Evolutionary conservation across 192 early-diverging fungal species (phyloP), one percentile per base, ranked within the genome.

Genomic region (Geranomyces variabilis): DNA sequence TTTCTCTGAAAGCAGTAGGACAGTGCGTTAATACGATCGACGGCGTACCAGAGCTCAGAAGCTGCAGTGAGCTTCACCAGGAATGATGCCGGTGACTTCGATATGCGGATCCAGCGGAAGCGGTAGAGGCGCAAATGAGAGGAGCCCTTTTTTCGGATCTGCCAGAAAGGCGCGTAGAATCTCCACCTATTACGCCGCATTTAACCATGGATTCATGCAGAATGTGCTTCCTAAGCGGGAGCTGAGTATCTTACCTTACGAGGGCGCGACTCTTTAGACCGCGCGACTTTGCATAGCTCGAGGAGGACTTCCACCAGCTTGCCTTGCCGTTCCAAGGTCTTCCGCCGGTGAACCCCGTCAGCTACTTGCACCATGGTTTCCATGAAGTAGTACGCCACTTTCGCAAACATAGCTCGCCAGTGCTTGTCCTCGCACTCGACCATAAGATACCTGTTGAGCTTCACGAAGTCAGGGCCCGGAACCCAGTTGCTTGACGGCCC

Each of bases 61-160:
- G n/a, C n/a, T n/a, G n/a, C n/a, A n/a, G n/a, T n/a, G n/a, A n/a
- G n/a, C n/a, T n/a, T 59, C 84, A 87, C 92, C 92, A 36, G 94
- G 84, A 12, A 93, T 85, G 26, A 98, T 90, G 0, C 95, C 96
- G 1, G 89, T 90, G 19, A 99, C 91, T 69, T 93, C 82, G 31
- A 96, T 84, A n/a, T 82, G 80, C 9, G 97, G 92, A 71, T 98
- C 96, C 21, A 99, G 83, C 13, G 96, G 96, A 2, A 99, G 80
- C 13, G 93, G 86, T 30, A 98, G 76, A 8, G 94, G 89, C 8
- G 88, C 80, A 81, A 99, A 95, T 7, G 90, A 88, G 3, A 83
- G 64, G 14, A 99, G 79, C 0, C 85, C 90, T 46, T 93, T 90
- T 74, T 94, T 95, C 1, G 91, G 89, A 83, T 98, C 95, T 0